Percentiles rank a stretch among this genome's conserved stretches.
Conservation (phyloP, 2,329 filamentous ascomycete genomes). For the Lasiodiplodia sp. region DNA sequence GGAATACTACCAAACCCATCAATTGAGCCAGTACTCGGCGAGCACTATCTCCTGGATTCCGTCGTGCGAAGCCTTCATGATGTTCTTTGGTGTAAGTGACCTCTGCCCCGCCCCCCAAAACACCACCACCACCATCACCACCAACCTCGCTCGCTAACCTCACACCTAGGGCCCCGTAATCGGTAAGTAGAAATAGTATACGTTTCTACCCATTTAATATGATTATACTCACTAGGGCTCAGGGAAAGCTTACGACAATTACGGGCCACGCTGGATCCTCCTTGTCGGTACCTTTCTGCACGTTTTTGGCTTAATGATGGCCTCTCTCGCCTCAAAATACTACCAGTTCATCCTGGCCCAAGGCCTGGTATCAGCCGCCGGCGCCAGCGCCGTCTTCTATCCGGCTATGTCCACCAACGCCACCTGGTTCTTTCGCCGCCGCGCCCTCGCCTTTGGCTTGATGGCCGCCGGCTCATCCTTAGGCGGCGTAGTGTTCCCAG, state of each 20-base stretch:
- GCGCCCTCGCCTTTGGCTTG: constrained; percentile 57
- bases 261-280: constrained; percentile 66
- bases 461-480: constrained; percentile 54
- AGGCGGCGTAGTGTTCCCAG: constrained; percentile 67
- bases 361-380: constrained; percentile 60
- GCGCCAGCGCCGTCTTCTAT: constrained; percentile 59
- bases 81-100: constrained; percentile 58
- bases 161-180: constrained; percentile 61
- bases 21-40: constrained; percentile 48
- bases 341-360: constrained; percentile 64
- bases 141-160: constrained; percentile 1
- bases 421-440: constrained; percentile 59
- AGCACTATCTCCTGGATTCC: constrained; percentile 57
- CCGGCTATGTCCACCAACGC: constrained; percentile 52
- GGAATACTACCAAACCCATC: constrained; percentile 54
- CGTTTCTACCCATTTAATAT: no score
- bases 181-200: constrained; percentile 52
- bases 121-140: no score
- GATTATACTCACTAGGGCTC: no score
- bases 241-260: constrained; percentile 68
- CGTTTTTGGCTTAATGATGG: constrained; percentile 70
- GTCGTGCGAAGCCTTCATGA: constrained; percentile 53
- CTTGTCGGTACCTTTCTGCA: constrained; percentile 62
- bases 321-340: constrained; percentile 62
- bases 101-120: background rate